Conservation (phyloP, 2,329 filamentous ascomycete species). For the Bertia moriformis region DNA sequence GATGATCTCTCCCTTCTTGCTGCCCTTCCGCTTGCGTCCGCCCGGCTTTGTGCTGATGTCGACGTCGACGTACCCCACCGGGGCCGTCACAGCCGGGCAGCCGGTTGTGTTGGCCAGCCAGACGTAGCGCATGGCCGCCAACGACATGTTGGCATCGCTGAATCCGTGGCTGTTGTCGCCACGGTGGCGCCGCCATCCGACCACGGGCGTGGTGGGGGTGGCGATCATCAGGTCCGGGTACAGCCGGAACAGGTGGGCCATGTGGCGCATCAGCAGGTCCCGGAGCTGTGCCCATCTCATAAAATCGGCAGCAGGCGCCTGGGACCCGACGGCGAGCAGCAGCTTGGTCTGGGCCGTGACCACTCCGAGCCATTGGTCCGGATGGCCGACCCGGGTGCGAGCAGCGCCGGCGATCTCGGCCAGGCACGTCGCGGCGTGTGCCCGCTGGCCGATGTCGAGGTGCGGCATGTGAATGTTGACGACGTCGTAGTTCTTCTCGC, state of each 20-base stretch:
- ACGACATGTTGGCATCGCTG: constrained; percentile 55
- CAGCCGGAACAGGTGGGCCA: constrained; percentile 53
- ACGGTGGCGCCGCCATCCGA: constrained; percentile 54
- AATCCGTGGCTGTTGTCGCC: constrained; percentile 56
- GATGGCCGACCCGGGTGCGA: constrained; percentile 24
- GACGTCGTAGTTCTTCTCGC: constrained; percentile 28
- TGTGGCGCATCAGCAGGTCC: constrained; percentile 63
- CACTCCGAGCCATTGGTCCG: constrained; percentile 31
- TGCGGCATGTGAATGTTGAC: constrained; percentile 52
- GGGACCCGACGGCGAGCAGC: constrained; percentile 47
- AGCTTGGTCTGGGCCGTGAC: constrained; percentile 57
- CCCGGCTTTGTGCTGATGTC: constrained; percentile 9
- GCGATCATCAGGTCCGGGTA: constrained; percentile 67
- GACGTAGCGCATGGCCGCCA: constrained; percentile 74
- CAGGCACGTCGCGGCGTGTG: constrained; percentile 67
- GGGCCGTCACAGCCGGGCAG: constrained; percentile 59
- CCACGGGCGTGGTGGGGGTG: constrained; percentile 61
- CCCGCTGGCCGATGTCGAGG: constrained; percentile 57
- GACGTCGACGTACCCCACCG: constrained; percentile 56
- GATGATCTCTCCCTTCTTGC: constrained; percentile 28
- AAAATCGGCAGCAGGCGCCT: constrained; percentile 55
- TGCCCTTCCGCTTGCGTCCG: constrained; percentile 7
- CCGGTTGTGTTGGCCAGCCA: constrained; percentile 76
- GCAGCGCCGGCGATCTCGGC: constrained; percentile 45
- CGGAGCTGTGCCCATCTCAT: constrained; percentile 62